phyloP scores from a whole-genome alignment of 371 early-diverging fungal species.

The Blyttiomyces sp. region DNA sequence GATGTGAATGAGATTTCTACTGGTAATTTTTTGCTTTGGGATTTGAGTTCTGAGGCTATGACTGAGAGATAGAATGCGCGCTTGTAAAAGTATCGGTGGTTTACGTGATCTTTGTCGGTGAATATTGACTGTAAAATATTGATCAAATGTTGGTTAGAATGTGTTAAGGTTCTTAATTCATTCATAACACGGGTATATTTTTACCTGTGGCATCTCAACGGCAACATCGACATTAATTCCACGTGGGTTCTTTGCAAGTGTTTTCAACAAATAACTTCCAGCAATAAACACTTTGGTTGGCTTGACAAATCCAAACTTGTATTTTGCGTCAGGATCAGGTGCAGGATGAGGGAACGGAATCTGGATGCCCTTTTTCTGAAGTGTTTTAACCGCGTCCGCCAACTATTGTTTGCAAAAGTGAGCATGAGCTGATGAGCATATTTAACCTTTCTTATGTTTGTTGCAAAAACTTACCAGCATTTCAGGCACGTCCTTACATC shows the following conservation, averaged over 20 bases:
- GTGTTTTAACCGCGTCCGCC: constrained; percentile 9
- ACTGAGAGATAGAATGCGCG: constrained; percentile 85
- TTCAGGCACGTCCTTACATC: constrained; percentile 17
- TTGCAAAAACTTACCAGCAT: constrained; percentile 8
- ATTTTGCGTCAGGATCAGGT: constrained; percentile 64
- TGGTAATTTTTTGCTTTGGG: constrained; percentile 47
- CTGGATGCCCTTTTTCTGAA: constrained; percentile 37
- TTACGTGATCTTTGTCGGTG: constrained; percentile 89
- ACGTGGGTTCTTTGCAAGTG: constrained; percentile 57
- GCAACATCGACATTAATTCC: constrained; percentile 84
- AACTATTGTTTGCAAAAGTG: constrained; percentile 2
- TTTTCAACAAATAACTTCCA: constrained; percentile 85
- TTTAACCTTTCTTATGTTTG: neutral
- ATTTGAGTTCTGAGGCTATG: constrained; percentile 38
- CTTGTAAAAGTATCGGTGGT: constrained; percentile 93
- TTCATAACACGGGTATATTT: too few species aligned
- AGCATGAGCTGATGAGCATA: neutral
- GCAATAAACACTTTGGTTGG: constrained; percentile 78
- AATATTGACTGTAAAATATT: constrained; percentile 54
- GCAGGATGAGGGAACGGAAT: constrained; percentile 72
- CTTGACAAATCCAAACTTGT: constrained; percentile 71
- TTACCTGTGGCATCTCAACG: constrained; percentile 85
- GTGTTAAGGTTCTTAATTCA: too few species aligned
- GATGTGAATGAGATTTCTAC: constrained; percentile 57
- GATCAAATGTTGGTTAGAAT: too few species aligned